Conservation (phyloP, 441 rosid genomes). For the Croton laevigatus region DNA sequence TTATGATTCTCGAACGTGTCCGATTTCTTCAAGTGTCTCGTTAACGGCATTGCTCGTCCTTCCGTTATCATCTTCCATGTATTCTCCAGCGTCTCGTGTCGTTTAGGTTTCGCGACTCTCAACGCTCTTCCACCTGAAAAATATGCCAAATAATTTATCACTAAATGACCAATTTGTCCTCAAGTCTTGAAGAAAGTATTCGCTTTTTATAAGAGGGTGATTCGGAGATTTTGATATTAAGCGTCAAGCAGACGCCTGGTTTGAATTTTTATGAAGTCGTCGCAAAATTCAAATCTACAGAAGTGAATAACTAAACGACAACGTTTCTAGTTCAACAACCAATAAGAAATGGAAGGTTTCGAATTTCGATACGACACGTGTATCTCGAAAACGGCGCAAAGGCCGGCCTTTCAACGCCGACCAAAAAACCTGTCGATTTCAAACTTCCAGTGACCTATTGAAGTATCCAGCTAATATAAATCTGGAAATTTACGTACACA, state of each 20-base stretch:
- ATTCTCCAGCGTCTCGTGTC: constrained; percentile 69
- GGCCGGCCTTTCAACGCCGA: constrained; percentile 15
- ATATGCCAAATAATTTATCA: not conserved
- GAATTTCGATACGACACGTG: not conserved
- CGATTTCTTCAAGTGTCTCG: constrained; percentile 49
- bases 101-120: constrained; percentile 49
- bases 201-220: not conserved
- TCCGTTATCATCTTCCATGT: constrained; percentile 80
- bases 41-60: constrained; percentile 58
- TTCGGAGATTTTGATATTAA: not conserved
- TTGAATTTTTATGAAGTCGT: constrained; percentile 9
- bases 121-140: constrained; percentile 41
- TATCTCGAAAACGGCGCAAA: constrained; percentile 18
- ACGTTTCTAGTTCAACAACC: not conserved
- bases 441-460: not conserved
- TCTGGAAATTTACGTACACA: not conserved
- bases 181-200: not conserved
- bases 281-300: not conserved
- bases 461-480: not conserved
- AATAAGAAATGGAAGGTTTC: not conserved
- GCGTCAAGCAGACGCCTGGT: constrained; percentile 13
- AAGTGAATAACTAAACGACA: not conserved
- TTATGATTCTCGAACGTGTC: constrained; percentile 44
- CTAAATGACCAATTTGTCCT: not conserved
- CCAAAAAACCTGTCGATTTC: constrained; percentile 11